Evolutionary conservation across 192 early-diverging fungal genomes (phyloP).

Genomic region (Mortierella antarctica): DNA sequence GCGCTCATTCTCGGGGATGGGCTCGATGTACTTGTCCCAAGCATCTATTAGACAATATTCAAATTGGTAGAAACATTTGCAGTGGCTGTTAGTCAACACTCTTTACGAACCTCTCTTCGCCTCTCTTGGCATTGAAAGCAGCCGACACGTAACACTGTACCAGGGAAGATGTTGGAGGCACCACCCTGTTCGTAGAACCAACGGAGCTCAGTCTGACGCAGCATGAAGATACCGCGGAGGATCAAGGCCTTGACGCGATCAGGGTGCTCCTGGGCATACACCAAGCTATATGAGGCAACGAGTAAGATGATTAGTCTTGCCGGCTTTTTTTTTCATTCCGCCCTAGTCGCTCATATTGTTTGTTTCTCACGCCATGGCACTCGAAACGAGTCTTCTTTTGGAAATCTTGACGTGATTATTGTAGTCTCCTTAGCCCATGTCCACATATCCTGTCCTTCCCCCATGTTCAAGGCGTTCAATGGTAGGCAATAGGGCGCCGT

Average conservation of each 20-base stretch:
- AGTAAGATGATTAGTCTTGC: background rate
- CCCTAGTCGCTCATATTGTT: background rate
- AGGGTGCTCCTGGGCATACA: conserved; percentile 73
- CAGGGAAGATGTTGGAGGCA: conserved; percentile 72
- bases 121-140: background rate
- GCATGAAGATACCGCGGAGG: conserved; percentile 73
- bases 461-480: background rate
- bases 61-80: background rate
- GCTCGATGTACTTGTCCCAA: conserved; percentile 68
- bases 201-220: conserved; percentile 64
- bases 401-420: too few relatives aligned
- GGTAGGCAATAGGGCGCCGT: background rate
- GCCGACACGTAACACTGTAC: conserved; percentile 16
- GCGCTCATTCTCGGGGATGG: conserved; percentile 72
- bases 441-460: too few relatives aligned
- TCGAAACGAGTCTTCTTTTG: background rate
- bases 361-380: background rate
- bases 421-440: too few relatives aligned
- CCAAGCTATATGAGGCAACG: conserved; percentile 23
- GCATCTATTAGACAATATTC: conserved; percentile 38
- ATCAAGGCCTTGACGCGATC: conserved; percentile 71
- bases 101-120: too few relatives aligned
- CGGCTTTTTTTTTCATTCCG: background rate
- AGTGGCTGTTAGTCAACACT: conserved; percentile 14
- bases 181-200: conserved; percentile 80